Conservation (phyloP, 176 grass and related monocot genomes). For the Urochloa ruziziensis region DNA sequence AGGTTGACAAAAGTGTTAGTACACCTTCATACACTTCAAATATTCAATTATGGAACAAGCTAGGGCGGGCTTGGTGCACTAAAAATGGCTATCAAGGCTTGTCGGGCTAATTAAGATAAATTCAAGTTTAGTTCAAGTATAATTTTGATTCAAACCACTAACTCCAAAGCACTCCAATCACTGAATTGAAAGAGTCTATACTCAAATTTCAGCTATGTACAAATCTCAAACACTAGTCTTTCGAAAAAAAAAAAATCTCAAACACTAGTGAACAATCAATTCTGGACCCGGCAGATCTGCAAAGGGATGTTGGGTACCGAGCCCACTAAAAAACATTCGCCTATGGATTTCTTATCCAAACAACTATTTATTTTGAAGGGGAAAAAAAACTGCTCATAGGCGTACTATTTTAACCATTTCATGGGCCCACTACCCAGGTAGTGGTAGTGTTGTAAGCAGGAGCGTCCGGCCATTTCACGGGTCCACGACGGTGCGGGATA, state of each 20-base stretch:
- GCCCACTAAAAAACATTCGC: constrained; percentile 2
- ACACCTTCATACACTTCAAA: too few relatives aligned
- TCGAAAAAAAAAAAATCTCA: too few relatives aligned
- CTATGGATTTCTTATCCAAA: neutral
- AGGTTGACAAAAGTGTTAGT: too few relatives aligned
- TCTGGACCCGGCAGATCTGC: neutral
- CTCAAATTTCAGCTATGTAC: neutral
- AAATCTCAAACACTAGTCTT: neutral
- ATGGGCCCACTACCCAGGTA: constrained; percentile 28
- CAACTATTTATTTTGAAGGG: too few relatives aligned
- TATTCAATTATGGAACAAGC: too few relatives aligned
- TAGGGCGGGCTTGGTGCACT: too few relatives aligned
- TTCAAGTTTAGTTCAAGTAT: too few relatives aligned
- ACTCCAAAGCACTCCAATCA: neutral
- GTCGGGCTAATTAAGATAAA: too few relatives aligned
- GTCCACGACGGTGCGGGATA: constrained; percentile 30
- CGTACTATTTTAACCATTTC: neutral
- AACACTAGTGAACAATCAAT: neutral
- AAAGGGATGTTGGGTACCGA: neutral
- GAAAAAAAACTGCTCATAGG: neutral
- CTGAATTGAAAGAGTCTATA: neutral
- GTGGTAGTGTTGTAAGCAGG: neutral
- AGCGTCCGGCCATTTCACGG: constrained; percentile 19
- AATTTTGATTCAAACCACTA: too few relatives aligned
- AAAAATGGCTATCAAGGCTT: too few relatives aligned